These are phyloP conservation scores for Peronospora belbahrii DNA, from an alignment of 352 stramenopile species.

Conservation along the genomic window DNA sequence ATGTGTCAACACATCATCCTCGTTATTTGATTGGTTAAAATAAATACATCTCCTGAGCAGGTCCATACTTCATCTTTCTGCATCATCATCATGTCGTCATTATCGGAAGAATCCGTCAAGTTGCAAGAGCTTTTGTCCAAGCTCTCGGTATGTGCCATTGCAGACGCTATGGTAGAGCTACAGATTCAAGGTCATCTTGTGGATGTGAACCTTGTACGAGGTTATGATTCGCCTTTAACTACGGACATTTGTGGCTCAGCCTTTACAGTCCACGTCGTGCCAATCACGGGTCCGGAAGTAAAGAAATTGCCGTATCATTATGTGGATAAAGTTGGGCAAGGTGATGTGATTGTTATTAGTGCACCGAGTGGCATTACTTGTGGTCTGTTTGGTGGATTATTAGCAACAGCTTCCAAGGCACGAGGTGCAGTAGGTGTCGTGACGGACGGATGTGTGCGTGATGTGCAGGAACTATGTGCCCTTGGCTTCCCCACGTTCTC, in stretches of 20 bases:
- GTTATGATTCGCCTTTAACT: slow-evolving; percentile 42
- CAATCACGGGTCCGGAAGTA: slow-evolving; percentile 35
- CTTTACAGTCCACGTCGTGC: slow-evolving; percentile 70
- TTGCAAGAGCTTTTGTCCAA: slow-evolving; percentile 64
- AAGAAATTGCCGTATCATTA: slow-evolving; percentile 51
- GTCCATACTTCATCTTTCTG: too few species aligned
- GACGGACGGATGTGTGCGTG: slow-evolving; percentile 64
- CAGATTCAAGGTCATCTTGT: slow-evolving; percentile 75
- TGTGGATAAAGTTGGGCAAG: slow-evolving; percentile 63
- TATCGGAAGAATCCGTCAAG: background rate
- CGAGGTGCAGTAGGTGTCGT: slow-evolving; percentile 58
- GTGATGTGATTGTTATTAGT: slow-evolving; percentile 76
- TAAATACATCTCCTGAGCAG: too few species aligned
- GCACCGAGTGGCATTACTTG: slow-evolving; percentile 40
- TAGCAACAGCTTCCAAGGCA: slow-evolving; percentile 64
- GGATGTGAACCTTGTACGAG: slow-evolving; percentile 61
- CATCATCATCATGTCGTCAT: too few species aligned
- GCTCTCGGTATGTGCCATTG: slow-evolving; percentile 73
- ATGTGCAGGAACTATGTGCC: slow-evolving; percentile 62
- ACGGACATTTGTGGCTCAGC: slow-evolving; percentile 74
- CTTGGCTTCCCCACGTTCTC: slow-evolving; percentile 68
- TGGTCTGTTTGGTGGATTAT: slow-evolving; percentile 63
- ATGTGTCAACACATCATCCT: too few species aligned
- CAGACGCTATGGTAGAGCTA: slow-evolving; percentile 66
- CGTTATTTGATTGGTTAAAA: too few species aligned